These are phyloP conservation scores for Vitis cinerea DNA, from an alignment of 164 flowering plant species.

Conservation along the genomic window DNA sequence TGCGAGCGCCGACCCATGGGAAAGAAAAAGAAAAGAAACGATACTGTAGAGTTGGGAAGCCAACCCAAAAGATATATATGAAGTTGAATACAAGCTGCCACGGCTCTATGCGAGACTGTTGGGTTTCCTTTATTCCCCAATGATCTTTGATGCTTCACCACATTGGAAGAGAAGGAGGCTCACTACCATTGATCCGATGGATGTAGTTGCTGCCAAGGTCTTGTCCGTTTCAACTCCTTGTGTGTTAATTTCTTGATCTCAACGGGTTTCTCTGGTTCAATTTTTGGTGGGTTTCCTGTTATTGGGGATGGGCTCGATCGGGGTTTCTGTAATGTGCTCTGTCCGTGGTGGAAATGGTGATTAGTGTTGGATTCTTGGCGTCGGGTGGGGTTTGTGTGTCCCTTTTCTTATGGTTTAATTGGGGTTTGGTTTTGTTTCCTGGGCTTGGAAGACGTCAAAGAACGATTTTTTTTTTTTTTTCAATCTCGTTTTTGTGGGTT, in stretches of 20 bases:
- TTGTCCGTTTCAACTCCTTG: neutral
- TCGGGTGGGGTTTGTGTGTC: neutral
- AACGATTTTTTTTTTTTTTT: neutral
- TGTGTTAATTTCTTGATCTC: neutral
- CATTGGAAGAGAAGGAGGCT: conserved; percentile 48
- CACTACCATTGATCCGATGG: conserved; percentile 51
- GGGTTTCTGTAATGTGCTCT: neutral
- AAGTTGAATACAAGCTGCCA: neutral
- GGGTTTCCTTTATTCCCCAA: conserved; percentile 11
- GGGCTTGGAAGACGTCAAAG: no score
- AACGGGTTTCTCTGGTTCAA: neutral
- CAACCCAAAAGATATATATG: neutral
- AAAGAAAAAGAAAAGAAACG: no score
- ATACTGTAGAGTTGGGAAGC: neutral
- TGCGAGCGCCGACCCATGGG: no score
- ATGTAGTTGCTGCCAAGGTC: conserved; percentile 51
- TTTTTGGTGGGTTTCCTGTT: neutral
- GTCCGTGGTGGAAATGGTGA: neutral
- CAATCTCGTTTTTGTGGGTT: neutral
- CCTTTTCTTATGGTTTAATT: neutral
- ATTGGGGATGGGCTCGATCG: neutral
- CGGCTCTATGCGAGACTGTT: neutral
- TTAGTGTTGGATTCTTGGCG: neutral
- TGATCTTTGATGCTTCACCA: conserved; percentile 22
- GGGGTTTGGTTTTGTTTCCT: neutral